phyloP scores from a whole-genome alignment of 164 flowering plant species.

The Piper betle region DNA sequence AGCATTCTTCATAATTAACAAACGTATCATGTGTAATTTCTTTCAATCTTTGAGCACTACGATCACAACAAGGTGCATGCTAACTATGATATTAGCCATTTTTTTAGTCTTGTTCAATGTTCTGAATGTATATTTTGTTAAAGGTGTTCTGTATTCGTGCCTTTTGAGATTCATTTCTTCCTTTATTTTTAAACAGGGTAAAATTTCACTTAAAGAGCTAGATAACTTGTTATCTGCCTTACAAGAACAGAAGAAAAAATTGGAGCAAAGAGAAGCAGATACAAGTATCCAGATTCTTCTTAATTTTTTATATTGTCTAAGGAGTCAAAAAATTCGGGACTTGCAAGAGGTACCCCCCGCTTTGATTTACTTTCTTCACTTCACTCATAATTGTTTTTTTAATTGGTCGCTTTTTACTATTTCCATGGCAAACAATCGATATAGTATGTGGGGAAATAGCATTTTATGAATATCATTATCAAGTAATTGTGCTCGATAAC shows the following conservation, averaged over 20 bases:
- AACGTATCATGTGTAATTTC: no score
- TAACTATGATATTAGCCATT: no score
- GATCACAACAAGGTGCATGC: no score
- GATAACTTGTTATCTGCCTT: constrained; percentile 64
- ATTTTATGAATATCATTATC: no score
- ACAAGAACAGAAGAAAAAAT: constrained; percentile 74
- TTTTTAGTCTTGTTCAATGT: background rate
- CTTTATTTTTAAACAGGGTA: constrained; percentile 93
- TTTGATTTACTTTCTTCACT: no score
- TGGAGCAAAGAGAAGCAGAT: constrained; percentile 96
- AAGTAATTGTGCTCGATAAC: no score
- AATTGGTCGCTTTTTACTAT: no score
- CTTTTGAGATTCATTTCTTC: constrained; percentile 22
- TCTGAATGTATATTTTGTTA: background rate
- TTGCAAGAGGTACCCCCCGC: constrained; percentile 61
- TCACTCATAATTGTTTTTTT: no score
- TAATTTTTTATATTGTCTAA: constrained; percentile 63
- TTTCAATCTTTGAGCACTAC: no score
- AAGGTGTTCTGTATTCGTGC: constrained; percentile 12
- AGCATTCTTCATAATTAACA: no score
- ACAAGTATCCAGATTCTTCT: constrained; percentile 76
- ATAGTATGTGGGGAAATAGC: background rate
- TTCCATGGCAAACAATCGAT: no score
- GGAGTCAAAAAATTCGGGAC: constrained; percentile 82
- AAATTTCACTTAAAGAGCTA: constrained; percentile 75